phyloP scores from a whole-genome alignment of 2,329 filamentous ascomycete species.

The Alternaria longipes region DNA sequence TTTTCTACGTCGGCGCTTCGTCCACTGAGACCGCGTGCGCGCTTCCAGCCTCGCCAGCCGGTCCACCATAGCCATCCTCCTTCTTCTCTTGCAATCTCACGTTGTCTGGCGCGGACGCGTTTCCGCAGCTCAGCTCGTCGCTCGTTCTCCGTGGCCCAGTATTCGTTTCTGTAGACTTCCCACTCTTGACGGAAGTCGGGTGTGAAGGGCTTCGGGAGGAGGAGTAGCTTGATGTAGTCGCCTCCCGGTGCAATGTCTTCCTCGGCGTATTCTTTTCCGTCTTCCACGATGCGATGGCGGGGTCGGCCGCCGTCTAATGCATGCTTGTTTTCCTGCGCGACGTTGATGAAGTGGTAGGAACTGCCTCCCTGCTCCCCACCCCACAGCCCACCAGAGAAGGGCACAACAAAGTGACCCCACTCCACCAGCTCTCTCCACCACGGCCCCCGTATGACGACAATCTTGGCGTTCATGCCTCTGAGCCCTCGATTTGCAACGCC shows the following conservation, averaged over 20 bases:
- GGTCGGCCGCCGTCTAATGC: conserved; percentile 34
- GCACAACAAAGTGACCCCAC: conserved; percentile 78
- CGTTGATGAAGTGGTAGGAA: conserved; percentile 80
- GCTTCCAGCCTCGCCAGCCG: conserved; percentile 69
- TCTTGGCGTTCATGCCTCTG: conserved; percentile 93
- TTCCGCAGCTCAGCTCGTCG: conserved; percentile 76
- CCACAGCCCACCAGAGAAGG: conserved; percentile 63
- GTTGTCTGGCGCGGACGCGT: conserved; percentile 74
- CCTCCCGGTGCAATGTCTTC: conserved; percentile 91
- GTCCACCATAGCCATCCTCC: conserved; percentile 88
- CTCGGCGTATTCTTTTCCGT: conserved; percentile 72
- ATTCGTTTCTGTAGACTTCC: conserved; percentile 92
- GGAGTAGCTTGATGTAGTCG: conserved; percentile 87
- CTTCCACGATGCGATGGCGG: conserved; percentile 60
- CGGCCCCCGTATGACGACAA: conserved; percentile 84
- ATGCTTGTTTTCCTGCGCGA: conserved; percentile 51
- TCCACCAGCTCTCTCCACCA: conserved; percentile 83
- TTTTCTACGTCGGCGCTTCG: conserved; percentile 44
- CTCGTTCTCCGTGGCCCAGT: conserved; percentile 97
- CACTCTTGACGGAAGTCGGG: conserved; percentile 95
- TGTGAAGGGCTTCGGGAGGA: conserved; percentile 94
- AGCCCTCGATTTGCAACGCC: conserved; percentile 88
- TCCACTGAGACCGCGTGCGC: conserved; percentile 40
- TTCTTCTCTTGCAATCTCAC: conserved; percentile 71
- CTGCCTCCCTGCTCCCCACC: conserved; percentile 65